Conservation (phyloP, 257 asterid species). For the Gentiana dahurica region DNA sequence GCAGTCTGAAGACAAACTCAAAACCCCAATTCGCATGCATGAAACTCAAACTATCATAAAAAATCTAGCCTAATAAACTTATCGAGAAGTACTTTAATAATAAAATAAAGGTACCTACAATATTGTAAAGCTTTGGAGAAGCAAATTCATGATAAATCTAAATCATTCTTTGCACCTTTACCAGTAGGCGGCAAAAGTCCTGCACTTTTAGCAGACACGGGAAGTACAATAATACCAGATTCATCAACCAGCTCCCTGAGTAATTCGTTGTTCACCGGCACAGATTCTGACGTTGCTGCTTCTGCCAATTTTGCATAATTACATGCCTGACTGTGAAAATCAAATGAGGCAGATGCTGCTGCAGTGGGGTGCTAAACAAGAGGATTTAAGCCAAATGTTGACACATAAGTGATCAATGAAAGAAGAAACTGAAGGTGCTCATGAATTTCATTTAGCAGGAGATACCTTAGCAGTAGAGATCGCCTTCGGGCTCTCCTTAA, state of each 20-base stretch:
- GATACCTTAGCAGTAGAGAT: conserved; percentile 34
- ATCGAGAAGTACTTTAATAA: no score
- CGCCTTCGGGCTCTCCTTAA: conserved; percentile 20
- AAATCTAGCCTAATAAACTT: no score
- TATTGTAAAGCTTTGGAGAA: background rate
- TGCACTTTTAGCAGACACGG: conserved; percentile 84
- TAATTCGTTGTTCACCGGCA: conserved; percentile 34
- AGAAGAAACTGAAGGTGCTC: no score
- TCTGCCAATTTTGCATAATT: conserved; percentile 48
- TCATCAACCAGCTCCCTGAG: conserved; percentile 66
- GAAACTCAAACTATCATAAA: no score
- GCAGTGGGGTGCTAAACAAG: conserved; percentile 36
- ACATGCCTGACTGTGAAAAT: conserved; percentile 58
- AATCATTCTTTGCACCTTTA: conserved; percentile 31
- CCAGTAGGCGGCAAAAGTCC: conserved; percentile 70
- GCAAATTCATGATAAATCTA: background rate
- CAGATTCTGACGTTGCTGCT: conserved; percentile 25
- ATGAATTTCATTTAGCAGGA: background rate
- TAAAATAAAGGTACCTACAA: no score
- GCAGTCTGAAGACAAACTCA: no score
- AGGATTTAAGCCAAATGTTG: background rate
- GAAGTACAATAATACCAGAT: conserved; percentile 70
- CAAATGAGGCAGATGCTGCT: conserved; percentile 25
- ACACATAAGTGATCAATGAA: background rate
- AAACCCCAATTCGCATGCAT: no score